Base-by-base conservation (phyloP, 2,329 filamentous ascomycete species). In the Pyrenophora graminea region DNA sequence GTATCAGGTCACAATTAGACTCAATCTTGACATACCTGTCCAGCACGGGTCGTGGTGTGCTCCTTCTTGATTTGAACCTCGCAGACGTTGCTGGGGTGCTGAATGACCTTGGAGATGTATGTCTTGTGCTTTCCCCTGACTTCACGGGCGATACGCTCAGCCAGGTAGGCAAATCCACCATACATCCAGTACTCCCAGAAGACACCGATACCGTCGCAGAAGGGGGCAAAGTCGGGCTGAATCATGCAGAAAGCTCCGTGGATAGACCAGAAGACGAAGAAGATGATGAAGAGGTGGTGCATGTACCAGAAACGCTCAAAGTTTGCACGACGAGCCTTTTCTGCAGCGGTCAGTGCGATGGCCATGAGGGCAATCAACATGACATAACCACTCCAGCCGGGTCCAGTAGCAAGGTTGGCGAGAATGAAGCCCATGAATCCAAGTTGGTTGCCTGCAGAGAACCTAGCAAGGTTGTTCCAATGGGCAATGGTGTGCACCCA, bases 31-130 rank as follows among this genome's bases (percentile, higher is more conserved):
- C 13, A 30, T 27, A 40, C 75, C 67, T 91, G 89, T 43, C 90
- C 90, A 17, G 90, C 88, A 45, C 83, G 82, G 3, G 89, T 91
- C 79, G 87, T 91, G 38, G 89, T 92, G 75, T 91, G 79, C 69
- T 92, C 89, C 76, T 94, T 94, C 80, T 93, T 92, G 77, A 95
- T 91, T 77, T 94, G 90, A 55, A 95, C 92, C 76, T 95, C 90
- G 71, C 89, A 89, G 15, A 95, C 90, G 66, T 91, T 91, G 78
- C 88, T 91, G 6, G 90, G 90, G 72, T 95, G 90, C 77, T 94
- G 90, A 59, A 95, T 87, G 56, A 95, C 90, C 77, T 94, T 94
- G 58, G 88, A 91, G 53, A 95, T 89, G 71, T 88, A 91, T 13
- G 90, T 93, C 80, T 88, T 90, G 78, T 93, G 89, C 21, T 86